Conservation (phyloP, 768 basidiomycete genomes). For the Suillus paluster region DNA sequence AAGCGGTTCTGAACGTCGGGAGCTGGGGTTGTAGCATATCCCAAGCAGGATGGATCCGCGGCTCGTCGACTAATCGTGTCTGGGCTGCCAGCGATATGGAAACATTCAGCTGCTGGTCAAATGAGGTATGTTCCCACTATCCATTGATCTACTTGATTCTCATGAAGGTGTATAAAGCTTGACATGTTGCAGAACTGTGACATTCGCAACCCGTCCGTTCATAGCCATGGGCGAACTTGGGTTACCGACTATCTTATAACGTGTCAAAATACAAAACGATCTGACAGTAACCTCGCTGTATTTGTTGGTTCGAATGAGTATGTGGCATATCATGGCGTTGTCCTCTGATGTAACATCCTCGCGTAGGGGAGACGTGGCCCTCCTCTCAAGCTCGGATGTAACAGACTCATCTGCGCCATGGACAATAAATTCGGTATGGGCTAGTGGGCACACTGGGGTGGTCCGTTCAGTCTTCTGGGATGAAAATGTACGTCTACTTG, state of each 20-base stretch:
- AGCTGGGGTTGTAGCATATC: conserved; percentile 86
- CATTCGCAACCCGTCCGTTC: conserved; percentile 67
- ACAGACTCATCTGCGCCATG: conserved; percentile 46
- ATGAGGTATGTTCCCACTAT: conserved; percentile 51
- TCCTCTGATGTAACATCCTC: conserved; percentile 8
- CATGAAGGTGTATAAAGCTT: conserved; percentile 51
- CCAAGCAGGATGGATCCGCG: conserved; percentile 70
- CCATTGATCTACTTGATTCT: conserved; percentile 1
- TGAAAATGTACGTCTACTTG: conserved; percentile 43
- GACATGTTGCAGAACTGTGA: conserved; percentile 61
- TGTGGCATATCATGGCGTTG: conserved; percentile 16
- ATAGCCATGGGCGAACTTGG: conserved; percentile 63
- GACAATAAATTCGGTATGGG: conserved; percentile 56
- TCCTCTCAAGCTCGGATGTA: conserved; percentile 51
- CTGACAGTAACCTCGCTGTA: conserved; percentile 45
- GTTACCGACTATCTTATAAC: conserved; percentile 79
- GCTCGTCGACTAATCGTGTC: conserved; percentile 43
- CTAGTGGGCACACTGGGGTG: conserved; percentile 57
- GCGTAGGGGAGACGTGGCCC: conserved; percentile 59
- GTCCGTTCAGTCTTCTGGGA: conserved; percentile 63
- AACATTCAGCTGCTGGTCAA: conserved; percentile 84
- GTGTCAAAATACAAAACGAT: conserved; percentile 39
- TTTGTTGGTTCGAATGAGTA: conserved; percentile 81
- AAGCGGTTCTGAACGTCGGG: conserved; percentile 79
- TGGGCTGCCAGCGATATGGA: conserved; percentile 98